Conservation (phyloP, 176 grass and related monocot genomes). For the Phoenix roebelenii region DNA sequence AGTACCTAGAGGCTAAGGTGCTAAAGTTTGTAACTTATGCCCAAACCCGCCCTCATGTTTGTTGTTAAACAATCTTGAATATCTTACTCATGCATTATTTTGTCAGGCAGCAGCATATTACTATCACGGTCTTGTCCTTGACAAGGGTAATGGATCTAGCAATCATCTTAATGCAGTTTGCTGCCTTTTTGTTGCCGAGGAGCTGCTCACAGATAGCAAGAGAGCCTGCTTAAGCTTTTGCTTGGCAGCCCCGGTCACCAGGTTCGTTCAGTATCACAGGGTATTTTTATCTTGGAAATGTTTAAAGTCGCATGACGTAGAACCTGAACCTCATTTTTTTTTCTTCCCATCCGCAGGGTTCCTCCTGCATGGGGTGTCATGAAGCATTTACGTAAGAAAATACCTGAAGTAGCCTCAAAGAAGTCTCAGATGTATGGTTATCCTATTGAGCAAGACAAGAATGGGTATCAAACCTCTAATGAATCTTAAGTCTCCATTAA, state of each 20-base stretch:
- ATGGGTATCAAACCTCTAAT: slow-evolving; percentile 28
- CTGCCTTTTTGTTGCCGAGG: slow-evolving; percentile 81
- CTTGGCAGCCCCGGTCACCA: slow-evolving; percentile 68
- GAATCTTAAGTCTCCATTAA: too few species aligned
- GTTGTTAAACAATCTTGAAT: slow-evolving; percentile 10
- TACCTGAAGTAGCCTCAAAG: slow-evolving; percentile 63
- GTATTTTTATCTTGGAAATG: too few species aligned
- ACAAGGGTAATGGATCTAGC: slow-evolving; percentile 56
- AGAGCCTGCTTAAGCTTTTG: slow-evolving; percentile 84
- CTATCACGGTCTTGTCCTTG: slow-evolving; percentile 69
- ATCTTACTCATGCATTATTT: slow-evolving; percentile 9
- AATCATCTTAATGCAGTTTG: slow-evolving; percentile 64
- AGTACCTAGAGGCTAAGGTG: slow-evolving; percentile 95
- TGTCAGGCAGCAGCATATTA: slow-evolving; percentile 80
- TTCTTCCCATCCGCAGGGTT: slow-evolving; percentile 36
- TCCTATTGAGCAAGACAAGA: slow-evolving; percentile 75
- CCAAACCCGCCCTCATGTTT: not conserved
- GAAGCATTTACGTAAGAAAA: slow-evolving; percentile 92
- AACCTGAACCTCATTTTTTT: not conserved
- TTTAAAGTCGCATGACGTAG: too few species aligned
- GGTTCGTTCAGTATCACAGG: slow-evolving; percentile 21
- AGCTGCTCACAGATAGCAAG: slow-evolving; percentile 70
- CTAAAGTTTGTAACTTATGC: slow-evolving; percentile 1
- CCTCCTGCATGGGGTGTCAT: slow-evolving; percentile 84
- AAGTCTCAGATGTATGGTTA: slow-evolving; percentile 69